Conservation (phyloP, 2,329 filamentous ascomycete genomes). For the Cladophialophora bantiana region DNA sequence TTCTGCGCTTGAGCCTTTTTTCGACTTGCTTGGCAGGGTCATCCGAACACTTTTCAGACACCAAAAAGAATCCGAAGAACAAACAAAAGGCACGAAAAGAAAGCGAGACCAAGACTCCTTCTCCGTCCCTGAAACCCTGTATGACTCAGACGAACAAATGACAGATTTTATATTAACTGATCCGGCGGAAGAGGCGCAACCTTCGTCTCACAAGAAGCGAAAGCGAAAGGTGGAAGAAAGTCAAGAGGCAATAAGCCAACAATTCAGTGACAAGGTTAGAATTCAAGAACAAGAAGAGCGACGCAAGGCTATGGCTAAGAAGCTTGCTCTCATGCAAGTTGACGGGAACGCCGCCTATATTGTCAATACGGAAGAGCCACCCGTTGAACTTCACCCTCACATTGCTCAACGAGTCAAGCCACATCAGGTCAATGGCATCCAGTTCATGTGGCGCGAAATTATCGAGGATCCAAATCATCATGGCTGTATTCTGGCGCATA, state of each 20-base stretch:
- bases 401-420: conserved; percentile 74
- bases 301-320: conserved; percentile 45
- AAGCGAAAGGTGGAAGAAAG: conserved; percentile 58
- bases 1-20: conserved; percentile 22
- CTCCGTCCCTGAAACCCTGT: conserved; percentile 14
- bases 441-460: conserved; percentile 88
- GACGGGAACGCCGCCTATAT: conserved; percentile 48
- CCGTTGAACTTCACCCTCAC: conserved; percentile 63
- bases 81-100: conserved; percentile 25
- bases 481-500: conserved; percentile 84
- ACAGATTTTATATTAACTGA: conserved; percentile 26
- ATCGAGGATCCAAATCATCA: conserved; percentile 68
- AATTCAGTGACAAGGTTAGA: conserved; percentile 63
- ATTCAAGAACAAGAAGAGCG: conserved; percentile 63
- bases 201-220: conserved; percentile 55
- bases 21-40: conserved; percentile 1
- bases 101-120: conserved; percentile 21
- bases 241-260: conserved; percentile 59
- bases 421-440: conserved; percentile 81
- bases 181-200: conserved; percentile 14
- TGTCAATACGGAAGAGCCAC: conserved; percentile 54
- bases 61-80: conserved; percentile 2
- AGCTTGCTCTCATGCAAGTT: conserved; percentile 50
- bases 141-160: conserved; percentile 24
- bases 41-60: conserved; percentile 11